These are phyloP conservation scores for Aspergillus wentii DNA, from an alignment of 495 filamentous ascomycete genomes.

Conservation along the genomic window DNA sequence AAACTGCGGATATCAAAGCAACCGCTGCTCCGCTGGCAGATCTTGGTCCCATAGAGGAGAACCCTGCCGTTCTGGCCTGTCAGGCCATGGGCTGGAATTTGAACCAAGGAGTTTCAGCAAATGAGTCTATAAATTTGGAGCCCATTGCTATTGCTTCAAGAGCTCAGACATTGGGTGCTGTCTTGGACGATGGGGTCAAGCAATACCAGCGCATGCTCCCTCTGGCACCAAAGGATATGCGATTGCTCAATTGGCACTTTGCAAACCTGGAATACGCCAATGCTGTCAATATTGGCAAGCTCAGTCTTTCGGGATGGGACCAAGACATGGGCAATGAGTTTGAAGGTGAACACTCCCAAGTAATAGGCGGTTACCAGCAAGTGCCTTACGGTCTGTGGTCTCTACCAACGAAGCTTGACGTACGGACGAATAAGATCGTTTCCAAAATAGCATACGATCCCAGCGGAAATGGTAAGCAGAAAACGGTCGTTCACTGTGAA, in stretches of 20 bases:
- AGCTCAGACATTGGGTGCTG: slow-evolving; percentile 74
- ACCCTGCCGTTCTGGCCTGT: slow-evolving; percentile 64
- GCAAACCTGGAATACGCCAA: slow-evolving; percentile 98
- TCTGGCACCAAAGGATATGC: slow-evolving; percentile 77
- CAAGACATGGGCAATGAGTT: slow-evolving; percentile 97
- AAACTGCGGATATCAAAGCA: slow-evolving; percentile 37
- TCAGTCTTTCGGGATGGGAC: slow-evolving; percentile 92
- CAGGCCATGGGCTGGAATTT: slow-evolving; percentile 77
- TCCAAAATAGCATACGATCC: slow-evolving; percentile 62
- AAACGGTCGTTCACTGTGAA: slow-evolving; percentile 65
- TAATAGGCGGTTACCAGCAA: slow-evolving; percentile 89
- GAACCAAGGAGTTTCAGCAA: slow-evolving; percentile 56
- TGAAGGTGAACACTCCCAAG: slow-evolving; percentile 86
- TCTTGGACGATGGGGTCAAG: slow-evolving; percentile 81
- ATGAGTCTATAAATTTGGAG: slow-evolving; percentile 72
- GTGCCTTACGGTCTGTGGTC: slow-evolving; percentile 77
- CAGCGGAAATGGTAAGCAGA: slow-evolving; percentile 28
- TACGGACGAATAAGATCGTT: slow-evolving; percentile 67
- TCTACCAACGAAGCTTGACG: slow-evolving; percentile 71
- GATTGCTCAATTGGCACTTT: slow-evolving; percentile 95
- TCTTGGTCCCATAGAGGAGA: slow-evolving; percentile 54
- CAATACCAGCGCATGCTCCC: slow-evolving; percentile 84
- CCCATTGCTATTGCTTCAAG: slow-evolving; percentile 51
- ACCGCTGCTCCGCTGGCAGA: slow-evolving; percentile 46
- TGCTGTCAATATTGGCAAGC: slow-evolving; percentile 75